Evolutionary conservation across 2,329 filamentous ascomycete species (phyloP).

Genomic region (Pestalotiopsis sp.): DNA sequence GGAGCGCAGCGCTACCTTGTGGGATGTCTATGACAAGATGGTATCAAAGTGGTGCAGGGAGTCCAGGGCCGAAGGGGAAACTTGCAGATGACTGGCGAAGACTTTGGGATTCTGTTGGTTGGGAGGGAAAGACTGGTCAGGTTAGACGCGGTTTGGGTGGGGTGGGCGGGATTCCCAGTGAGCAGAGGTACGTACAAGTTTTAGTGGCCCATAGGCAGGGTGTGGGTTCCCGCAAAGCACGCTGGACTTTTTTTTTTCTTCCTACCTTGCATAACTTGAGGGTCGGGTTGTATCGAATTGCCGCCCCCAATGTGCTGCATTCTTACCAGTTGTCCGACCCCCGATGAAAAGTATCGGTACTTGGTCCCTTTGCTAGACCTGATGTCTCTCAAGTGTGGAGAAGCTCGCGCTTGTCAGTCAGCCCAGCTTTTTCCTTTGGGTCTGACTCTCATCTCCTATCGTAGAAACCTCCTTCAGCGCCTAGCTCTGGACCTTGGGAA

Average conservation of each 20-base stretch:
- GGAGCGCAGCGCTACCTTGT: neutral
- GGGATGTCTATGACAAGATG: conserved; percentile 13
- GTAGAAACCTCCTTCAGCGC: no score
- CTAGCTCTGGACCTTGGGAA: no score
- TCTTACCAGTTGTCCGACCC: neutral
- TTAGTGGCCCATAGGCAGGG: neutral
- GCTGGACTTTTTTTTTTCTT: neutral
- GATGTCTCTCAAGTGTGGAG: neutral
- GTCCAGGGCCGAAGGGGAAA: neutral
- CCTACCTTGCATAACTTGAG: neutral
- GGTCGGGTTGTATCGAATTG: conserved; percentile 3
- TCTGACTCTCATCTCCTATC: no score
- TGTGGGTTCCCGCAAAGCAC: neutral
- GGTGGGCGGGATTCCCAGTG: no score
- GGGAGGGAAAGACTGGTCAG: neutral
- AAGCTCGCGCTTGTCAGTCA: neutral
- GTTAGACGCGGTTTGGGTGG: no score
- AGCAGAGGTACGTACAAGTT: neutral
- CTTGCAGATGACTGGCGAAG: neutral
- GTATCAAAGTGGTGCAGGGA: neutral
- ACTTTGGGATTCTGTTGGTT: neutral
- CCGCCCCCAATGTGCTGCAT: neutral
- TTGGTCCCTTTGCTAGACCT: neutral
- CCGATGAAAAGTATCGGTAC: neutral
- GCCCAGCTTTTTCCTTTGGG: no score